phyloP scores from a whole-genome alignment of 2,329 filamentous ascomycete species.

The Nakataea oryzae region DNA sequence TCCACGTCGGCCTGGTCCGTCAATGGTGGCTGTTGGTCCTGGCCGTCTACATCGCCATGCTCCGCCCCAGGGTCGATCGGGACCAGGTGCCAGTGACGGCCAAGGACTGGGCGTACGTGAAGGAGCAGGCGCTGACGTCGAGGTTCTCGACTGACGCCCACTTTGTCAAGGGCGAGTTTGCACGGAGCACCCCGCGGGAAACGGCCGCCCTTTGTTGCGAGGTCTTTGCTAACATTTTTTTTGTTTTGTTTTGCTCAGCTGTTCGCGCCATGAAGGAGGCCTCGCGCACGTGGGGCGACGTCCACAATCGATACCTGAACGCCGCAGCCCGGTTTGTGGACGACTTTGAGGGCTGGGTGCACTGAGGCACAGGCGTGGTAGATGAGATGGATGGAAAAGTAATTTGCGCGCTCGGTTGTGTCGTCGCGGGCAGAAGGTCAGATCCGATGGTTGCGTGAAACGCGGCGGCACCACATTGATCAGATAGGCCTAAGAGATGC shows the following conservation, averaged over 20 bases:
- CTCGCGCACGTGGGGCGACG: slow-evolving; percentile 64
- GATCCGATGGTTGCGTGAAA: not conserved
- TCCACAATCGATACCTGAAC: slow-evolving; percentile 52
- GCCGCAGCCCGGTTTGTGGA: slow-evolving; percentile 64
- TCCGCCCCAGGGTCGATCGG: slow-evolving; percentile 62
- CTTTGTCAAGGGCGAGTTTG: slow-evolving; percentile 66
- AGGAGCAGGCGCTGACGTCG: slow-evolving; percentile 59
- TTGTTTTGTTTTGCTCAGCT: slow-evolving; percentile 25
- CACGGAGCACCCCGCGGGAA: too few relatives aligned
- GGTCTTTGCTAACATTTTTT: not conserved
- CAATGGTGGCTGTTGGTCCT: slow-evolving; percentile 87
- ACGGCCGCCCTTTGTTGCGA: not conserved
- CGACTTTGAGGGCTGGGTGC: slow-evolving; percentile 58
- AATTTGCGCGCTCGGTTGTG: not conserved
- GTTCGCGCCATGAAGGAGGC: slow-evolving; percentile 67
- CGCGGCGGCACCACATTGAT: not conserved
- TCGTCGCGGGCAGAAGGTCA: not conserved
- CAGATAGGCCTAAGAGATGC: not conserved
- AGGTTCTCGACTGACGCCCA: slow-evolving; percentile 63
- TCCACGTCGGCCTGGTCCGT: slow-evolving; percentile 63
- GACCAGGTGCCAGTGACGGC: slow-evolving; percentile 52
- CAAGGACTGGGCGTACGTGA: slow-evolving; percentile 69
- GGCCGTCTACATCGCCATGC: slow-evolving; percentile 64
- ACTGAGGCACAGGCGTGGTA: slow-evolving; percentile 1
- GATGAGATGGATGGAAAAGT: not conserved